Evolutionary conservation across 2,329 filamentous ascomycete species (phyloP).

Genomic region (Trichoderma sp.): DNA sequence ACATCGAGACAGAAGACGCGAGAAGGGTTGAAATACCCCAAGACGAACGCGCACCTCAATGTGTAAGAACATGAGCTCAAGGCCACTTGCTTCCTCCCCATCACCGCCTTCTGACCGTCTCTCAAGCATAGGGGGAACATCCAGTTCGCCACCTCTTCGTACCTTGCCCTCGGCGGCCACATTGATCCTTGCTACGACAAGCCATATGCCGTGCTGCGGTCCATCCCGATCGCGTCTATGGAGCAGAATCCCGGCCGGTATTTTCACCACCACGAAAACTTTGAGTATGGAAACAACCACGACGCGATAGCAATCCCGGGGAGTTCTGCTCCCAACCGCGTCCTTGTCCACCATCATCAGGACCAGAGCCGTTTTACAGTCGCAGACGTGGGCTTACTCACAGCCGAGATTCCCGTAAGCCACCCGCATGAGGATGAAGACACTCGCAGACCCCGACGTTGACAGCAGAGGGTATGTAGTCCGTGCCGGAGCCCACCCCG

Average conservation of each 20-base stretch:
- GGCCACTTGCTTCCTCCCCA: too few relatives aligned
- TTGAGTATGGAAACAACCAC: conserved; percentile 2
- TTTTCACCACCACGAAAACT: conserved; percentile 15
- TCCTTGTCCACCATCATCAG: conserved; percentile 15
- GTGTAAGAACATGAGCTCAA: background rate
- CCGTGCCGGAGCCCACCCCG: background rate
- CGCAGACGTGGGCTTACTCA: conserved; percentile 19
- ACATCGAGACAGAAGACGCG: background rate
- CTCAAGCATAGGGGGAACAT: conserved; percentile 12
- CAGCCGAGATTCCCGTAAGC: conserved; percentile 19
- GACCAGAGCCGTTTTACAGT: conserved; percentile 9
- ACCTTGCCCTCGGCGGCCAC: conserved; percentile 14
- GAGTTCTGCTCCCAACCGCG: conserved; percentile 3
- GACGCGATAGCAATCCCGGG: conserved; percentile 16
- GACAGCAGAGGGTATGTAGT: background rate
- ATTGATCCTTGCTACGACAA: background rate
- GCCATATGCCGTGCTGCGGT: background rate
- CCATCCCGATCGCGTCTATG: background rate
- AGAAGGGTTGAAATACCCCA: conserved; percentile 11
- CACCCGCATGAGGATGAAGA: too few relatives aligned
- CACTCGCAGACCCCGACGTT: too few relatives aligned
- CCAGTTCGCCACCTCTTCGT: background rate
- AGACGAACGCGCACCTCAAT: conserved; percentile 17
- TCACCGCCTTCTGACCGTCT: background rate
- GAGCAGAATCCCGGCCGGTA: background rate